Conservation (phyloP, 495 filamentous ascomycete genomes). For the Neurospora hispaniola region DNA sequence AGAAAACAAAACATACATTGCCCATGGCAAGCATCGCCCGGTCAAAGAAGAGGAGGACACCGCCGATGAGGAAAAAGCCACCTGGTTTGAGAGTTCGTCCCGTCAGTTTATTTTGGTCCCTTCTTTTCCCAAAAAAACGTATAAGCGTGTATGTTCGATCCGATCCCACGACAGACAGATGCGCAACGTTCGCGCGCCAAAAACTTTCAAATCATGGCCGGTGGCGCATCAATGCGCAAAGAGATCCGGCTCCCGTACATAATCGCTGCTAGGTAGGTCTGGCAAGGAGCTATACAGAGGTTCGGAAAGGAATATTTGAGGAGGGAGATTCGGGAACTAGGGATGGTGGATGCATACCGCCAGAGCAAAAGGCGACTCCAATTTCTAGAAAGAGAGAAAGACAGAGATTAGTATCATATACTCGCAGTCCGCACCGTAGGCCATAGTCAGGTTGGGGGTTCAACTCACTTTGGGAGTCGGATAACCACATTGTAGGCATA, state of each 20-base stretch:
- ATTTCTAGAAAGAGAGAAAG: conserved; percentile 50
- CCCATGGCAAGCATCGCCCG: conserved; percentile 62
- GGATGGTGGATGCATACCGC: conserved; percentile 54
- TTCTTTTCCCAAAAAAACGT: not conserved
- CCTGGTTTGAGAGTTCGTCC: conserved; percentile 36
- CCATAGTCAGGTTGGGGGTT: not conserved
- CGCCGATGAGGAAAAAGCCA: conserved; percentile 84
- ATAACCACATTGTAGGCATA: conserved; percentile 75
- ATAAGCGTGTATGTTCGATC: not conserved
- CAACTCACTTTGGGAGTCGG: conserved; percentile 83
- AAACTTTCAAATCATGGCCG: not conserved
- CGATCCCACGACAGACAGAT: not conserved
- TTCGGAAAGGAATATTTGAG: not conserved
- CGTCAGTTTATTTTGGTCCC: conserved; percentile 5
- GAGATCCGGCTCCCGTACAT: not conserved
- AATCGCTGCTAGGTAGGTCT: not conserved
- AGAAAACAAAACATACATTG: conserved; percentile 22
- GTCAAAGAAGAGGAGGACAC: conserved; percentile 94
- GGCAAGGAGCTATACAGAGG: not conserved
- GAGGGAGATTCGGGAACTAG: not conserved
- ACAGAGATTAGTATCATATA: not conserved
- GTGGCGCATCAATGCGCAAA: not conserved
- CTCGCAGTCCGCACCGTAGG: not conserved
- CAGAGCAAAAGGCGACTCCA: conserved; percentile 90
- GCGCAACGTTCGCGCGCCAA: not conserved